phyloP scores from a whole-genome alignment of 2,329 filamentous ascomycete species.

The Aspergillus persii region DNA sequence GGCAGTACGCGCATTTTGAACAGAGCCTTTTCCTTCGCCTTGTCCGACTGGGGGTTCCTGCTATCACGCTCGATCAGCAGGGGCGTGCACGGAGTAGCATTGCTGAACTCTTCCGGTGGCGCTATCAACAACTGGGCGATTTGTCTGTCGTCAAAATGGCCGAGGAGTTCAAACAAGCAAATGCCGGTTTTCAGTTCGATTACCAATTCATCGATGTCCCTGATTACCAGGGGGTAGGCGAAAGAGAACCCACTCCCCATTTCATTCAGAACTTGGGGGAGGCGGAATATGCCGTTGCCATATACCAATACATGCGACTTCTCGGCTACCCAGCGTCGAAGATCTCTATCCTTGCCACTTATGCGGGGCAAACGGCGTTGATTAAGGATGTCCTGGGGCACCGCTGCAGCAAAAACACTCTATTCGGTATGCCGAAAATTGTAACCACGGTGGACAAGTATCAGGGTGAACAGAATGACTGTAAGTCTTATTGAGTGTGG shows the following conservation, averaged over 20 bases:
- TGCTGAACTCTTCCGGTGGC: conserved; percentile 88
- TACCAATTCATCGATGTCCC: conserved; percentile 96
- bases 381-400: conserved; percentile 83
- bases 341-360: conserved; percentile 89
- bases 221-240: conserved; percentile 86
- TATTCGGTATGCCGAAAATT: conserved; percentile 86
- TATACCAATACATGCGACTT: conserved; percentile 96
- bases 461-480: conserved; percentile 98
- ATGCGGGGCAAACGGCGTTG: conserved; percentile 85
- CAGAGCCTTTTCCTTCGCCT: conserved; percentile 92
- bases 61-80: conserved; percentile 86
- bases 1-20: conserved; percentile 92
- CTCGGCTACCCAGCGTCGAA: conserved; percentile 81
- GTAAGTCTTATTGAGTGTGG: conserved; percentile 52
- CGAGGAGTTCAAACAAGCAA: conserved; percentile 74
- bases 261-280: conserved; percentile 97
- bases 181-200: conserved; percentile 88
- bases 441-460: conserved; percentile 98
- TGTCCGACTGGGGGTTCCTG: conserved; percentile 87
- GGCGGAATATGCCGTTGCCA: conserved; percentile 91
- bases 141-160: conserved; percentile 69
- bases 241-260: conserved; percentile 85
- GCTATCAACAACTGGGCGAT: conserved; percentile 77
- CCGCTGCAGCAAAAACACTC: conserved; percentile 74
- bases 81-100: conserved; percentile 85